These are phyloP conservation scores for Sugiyamaella sp. DNA, from an alignment of 1,139 yeast genomes.

Conservation along the genomic window DNA sequence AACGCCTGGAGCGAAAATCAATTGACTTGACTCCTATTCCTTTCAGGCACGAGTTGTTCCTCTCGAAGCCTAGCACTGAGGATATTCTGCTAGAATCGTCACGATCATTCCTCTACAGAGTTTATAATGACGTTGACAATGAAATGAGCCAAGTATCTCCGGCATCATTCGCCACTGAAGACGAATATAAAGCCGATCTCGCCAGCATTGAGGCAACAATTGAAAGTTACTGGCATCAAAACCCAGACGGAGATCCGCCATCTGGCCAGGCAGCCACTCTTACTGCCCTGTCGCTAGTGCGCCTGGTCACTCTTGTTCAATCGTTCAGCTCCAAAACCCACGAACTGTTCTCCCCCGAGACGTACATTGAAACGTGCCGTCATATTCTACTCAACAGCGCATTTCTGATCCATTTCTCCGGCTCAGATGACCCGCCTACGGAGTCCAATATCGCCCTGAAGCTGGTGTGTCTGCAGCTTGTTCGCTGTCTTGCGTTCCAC, in stretches of 20 bases:
- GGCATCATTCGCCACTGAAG: slow-evolving; percentile 5
- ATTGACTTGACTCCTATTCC: slow-evolving; percentile 4
- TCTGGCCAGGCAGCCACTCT: no score
- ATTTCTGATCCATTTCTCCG: neutral
- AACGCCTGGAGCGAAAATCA: neutral
- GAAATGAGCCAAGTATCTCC: slow-evolving; percentile 9
- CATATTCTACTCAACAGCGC: neutral
- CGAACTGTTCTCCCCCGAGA: neutral
- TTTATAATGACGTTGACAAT: neutral
- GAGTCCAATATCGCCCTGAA: slow-evolving; percentile 2
- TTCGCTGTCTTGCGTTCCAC: slow-evolving; percentile 6
- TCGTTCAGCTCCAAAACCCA: slow-evolving; percentile 8
- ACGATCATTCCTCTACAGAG: neutral
- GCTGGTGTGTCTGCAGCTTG: slow-evolving; percentile 8
- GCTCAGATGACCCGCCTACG: neutral
- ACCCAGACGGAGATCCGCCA: no score
- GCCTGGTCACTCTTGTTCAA: slow-evolving; percentile 2
- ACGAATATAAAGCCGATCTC: slow-evolving; percentile 7
- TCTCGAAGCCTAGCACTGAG: neutral
- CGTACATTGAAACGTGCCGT: slow-evolving; percentile 2
- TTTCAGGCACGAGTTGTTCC: neutral
- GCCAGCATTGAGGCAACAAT: slow-evolving; percentile 1
- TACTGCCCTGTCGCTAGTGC: neutral
- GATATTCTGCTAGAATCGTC: slow-evolving; percentile 1
- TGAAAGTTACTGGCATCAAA: slow-evolving; percentile 2